phyloP scores from a whole-genome alignment of 2,329 filamentous ascomycete genomes.

The Monilinia fructicola region DNA sequence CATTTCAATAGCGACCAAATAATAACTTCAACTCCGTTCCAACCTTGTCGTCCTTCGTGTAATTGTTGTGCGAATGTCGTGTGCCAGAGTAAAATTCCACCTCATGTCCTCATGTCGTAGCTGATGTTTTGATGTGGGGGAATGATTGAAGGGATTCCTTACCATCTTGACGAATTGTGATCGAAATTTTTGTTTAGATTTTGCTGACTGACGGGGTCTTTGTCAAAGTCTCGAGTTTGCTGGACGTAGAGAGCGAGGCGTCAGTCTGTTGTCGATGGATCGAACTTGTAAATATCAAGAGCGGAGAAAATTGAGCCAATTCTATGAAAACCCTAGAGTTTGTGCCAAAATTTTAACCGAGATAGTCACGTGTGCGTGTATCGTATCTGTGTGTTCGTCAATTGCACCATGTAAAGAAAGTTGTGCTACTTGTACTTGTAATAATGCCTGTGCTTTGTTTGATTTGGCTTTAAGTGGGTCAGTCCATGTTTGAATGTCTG shows the following conservation, averaged over 20 bases:
- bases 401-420: neutral
- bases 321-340: slow-evolving; percentile 25
- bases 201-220: slow-evolving; percentile 41
- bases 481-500: no score
- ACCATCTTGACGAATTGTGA: slow-evolving; percentile 67
- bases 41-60: slow-evolving; percentile 23
- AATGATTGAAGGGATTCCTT: slow-evolving; percentile 44
- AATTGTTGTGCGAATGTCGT: slow-evolving; percentile 32
- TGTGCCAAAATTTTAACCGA: slow-evolving; percentile 23
- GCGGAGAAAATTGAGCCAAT: slow-evolving; percentile 26
- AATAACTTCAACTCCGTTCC: slow-evolving; percentile 20
- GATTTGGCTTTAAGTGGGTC: neutral
- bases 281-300: slow-evolving; percentile 24
- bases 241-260: slow-evolving; percentile 41
- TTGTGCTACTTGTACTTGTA: no score
- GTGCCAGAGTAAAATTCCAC: slow-evolving; percentile 35
- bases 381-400: no score
- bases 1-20: slow-evolving; percentile 22
- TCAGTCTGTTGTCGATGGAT: slow-evolving; percentile 42
- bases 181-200: slow-evolving; percentile 40
- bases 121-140: slow-evolving; percentile 24
- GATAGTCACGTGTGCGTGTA: slow-evolving; percentile 21
- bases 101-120: slow-evolving; percentile 23
- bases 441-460: neutral
- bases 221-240: slow-evolving; percentile 36